Base-by-base conservation (phyloP, 2,329 filamentous ascomycete species). In the Stromatinia cepivora region DNA sequence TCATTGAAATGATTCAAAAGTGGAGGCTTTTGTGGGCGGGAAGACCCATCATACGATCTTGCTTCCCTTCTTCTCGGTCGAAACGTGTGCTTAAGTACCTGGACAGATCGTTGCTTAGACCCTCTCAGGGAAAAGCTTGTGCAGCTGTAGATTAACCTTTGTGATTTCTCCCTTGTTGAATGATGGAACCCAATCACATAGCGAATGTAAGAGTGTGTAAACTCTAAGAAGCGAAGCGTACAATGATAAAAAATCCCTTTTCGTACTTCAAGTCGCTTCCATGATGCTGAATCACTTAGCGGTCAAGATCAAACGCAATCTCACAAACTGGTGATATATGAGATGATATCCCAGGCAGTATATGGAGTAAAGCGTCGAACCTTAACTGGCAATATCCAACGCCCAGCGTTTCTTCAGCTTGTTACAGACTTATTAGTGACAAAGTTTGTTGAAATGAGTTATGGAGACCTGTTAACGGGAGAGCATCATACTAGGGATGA, bases 1-100 rank as follows among this genome's bases (percentile, higher is more conserved):
- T 52, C 45, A 63, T 63, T 63, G 45, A 46, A 62, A 50, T 50
- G 59, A 39, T 63, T 63, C 34, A 52, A 46, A 48, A 63, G n/a
- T 50, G 42, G 58, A 61, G 17, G 57, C 25, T 28, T n/a, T 36
- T n/a, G 45, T 62, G 45, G 31, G 39, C 46, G 46, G 59, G 31
- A 25, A 36, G 59, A 52, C 13, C 45, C 45, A 63, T 63, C 22
- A 36, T 63, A 39, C 59, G 59, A 63, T 63, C 59, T 62, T 50
- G 45, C 28, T 48, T 17, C 59, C 59, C 28, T 62, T 50, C 25
- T 50, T 50, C 34, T 48, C 48, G 20, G 28, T 36, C 17, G 42
- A n/a, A 62, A 50, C 42, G 28, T 36, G 45, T 34, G 20, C 11
- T 48, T 22, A 31, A 22, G 42, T 34, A 62, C 58, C 58, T 62